These are phyloP conservation scores for Blastobotrys elegans DNA, from an alignment of 1,139 yeast species.

Conservation along the genomic window DNA sequence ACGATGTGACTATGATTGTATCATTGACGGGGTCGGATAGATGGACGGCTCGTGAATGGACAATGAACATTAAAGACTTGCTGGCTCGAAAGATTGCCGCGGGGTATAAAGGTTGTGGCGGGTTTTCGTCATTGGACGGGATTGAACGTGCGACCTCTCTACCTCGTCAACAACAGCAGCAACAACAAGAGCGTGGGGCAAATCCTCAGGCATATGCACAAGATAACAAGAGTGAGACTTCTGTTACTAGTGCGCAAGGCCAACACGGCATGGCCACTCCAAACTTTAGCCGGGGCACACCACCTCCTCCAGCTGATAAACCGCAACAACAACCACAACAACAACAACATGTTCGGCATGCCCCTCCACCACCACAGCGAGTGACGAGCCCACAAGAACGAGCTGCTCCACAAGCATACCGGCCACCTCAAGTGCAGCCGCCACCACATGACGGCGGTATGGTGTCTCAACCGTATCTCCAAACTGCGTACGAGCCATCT, in stretches of 20 bases:
- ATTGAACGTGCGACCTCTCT: neutral
- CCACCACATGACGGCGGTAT: slow-evolving; percentile 1
- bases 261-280: slow-evolving; percentile 3
- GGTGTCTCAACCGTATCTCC: slow-evolving; percentile 1
- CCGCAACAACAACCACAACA: neutral
- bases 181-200: slow-evolving; percentile 11
- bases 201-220: slow-evolving; percentile 3
- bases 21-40: slow-evolving; percentile 38
- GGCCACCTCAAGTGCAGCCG: slow-evolving; percentile 12
- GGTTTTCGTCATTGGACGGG: neutral
- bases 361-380: slow-evolving; percentile 6
- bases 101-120: slow-evolving; percentile 84
- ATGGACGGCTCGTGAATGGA: slow-evolving; percentile 77
- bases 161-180: slow-evolving; percentile 12
- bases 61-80: slow-evolving; percentile 53
- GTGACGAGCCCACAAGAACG: neutral
- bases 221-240: slow-evolving; percentile 3
- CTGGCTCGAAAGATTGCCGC: slow-evolving; percentile 57
- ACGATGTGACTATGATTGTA: slow-evolving; percentile 46
- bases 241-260: neutral
- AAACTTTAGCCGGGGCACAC: slow-evolving; percentile 8
- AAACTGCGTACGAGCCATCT: neutral
- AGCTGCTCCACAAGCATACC: slow-evolving; percentile 6
- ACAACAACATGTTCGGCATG: slow-evolving; percentile 1
- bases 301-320: slow-evolving; percentile 5